Base-by-base conservation (phyloP, 176 grass and related monocot species). In the Zoysia pacifica region DNA sequence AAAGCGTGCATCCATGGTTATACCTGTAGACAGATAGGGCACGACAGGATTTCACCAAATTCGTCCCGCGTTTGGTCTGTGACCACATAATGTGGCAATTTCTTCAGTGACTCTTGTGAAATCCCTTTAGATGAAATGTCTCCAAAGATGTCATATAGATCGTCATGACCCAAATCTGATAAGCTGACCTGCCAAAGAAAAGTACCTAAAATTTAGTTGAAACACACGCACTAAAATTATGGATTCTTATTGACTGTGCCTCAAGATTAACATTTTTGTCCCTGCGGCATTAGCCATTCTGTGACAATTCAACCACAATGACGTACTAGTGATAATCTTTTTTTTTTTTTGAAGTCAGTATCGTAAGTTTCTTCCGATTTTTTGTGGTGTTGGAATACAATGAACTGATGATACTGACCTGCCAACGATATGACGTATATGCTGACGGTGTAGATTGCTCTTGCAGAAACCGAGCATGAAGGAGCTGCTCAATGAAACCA, bases 11-110 rank as follows among this genome's bases (percentile, higher is more conserved):
- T 48, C 38, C 50, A 37, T 67, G 72, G 10, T 14, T 59, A 11
- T 90, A 93, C 93, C 93, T 97, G 93, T 82, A 97, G 79, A 78
- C 93, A 97, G 65, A 97, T 91, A 37, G 88, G 70, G 68, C 93
- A 97, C 28, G 86, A 80, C 77, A 85, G 48, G 76, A 82, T 70
- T 69, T 97, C 90, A 45, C 86, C 88, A 60, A 74, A 76, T 11
- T 70, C 71, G 50, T 80, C 83, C 49, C 59, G 74, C 15, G 56
- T 75, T 59, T 89, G 85, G 49, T 97, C 79, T 69, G 85, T 77
- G 50, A 93, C 67, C 48, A 88, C 86, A 76, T 82, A 81, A 48
- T 69, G 69, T 76, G 93, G 90, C 58, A 97, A 69, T 72, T 89
- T 91, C 64, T 91, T 90, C 74, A 97, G 53, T 43, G 83, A 90